Conservation (phyloP, 768 basidiomycete genomes). For the Panaeolus papilionaceus region DNA sequence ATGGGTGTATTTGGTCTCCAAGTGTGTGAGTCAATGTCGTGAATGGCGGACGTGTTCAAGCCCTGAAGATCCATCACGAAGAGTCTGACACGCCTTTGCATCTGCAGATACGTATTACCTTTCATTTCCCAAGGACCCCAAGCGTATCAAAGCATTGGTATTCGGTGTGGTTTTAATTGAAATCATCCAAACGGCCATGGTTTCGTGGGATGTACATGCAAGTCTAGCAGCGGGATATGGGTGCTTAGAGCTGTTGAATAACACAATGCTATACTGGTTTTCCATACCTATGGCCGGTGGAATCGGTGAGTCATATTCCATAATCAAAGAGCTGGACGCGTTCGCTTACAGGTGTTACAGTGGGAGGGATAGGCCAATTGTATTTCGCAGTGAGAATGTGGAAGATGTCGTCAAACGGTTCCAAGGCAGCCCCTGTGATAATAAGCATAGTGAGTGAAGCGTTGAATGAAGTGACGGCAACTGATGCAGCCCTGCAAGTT, state of each 20-base stretch:
- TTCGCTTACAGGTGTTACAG: conserved; percentile 21
- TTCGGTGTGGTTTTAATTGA: conserved; percentile 33
- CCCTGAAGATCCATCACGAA: not conserved
- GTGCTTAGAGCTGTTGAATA: conserved; percentile 22
- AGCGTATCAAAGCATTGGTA: conserved; percentile 31
- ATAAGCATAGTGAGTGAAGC: conserved; percentile 28
- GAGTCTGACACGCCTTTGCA: not conserved
- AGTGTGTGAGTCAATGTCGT: conserved; percentile 17
- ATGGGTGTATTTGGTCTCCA: conserved; percentile 32
- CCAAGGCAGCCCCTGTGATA: conserved; percentile 26
- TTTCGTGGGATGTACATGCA: conserved; percentile 32
- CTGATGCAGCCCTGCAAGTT: not conserved
- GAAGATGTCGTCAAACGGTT: conserved; percentile 27
- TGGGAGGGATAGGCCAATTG: conserved; percentile 35
- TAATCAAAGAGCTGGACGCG: not conserved
- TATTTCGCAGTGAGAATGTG: conserved; percentile 40
- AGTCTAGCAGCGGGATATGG: conserved; percentile 28
- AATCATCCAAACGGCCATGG: conserved; percentile 31
- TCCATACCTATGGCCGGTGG: conserved; percentile 37
- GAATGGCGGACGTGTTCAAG: not conserved
- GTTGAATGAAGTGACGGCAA: conserved; percentile 19
- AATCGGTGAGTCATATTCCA: conserved; percentile 29
- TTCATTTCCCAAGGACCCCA: conserved; percentile 37
- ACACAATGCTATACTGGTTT: conserved; percentile 31
- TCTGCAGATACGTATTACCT: conserved; percentile 35